Evolutionary conservation across 2,329 filamentous ascomycete species (phyloP).

Genomic region (Trichocomaceae sp.): DNA sequence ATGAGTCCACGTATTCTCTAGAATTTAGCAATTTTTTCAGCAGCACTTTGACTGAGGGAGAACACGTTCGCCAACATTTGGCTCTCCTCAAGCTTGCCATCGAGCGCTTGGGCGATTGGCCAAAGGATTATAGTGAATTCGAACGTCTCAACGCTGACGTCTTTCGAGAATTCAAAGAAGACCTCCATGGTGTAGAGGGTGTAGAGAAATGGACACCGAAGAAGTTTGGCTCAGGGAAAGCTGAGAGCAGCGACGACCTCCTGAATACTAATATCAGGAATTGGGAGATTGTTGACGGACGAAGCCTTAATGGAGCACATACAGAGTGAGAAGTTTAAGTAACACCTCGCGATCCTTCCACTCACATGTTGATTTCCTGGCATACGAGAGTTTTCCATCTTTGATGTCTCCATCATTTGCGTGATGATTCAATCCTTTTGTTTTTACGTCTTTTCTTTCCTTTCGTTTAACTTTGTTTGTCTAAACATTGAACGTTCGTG

Average conservation of each 20-base stretch:
- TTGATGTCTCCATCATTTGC: not conserved
- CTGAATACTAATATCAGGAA: conserved; percentile 18
- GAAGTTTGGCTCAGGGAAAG: conserved; percentile 42
- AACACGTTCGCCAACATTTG: conserved; percentile 33
- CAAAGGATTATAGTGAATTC: conserved; percentile 45
- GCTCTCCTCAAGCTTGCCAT: conserved; percentile 34
- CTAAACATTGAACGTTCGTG: no score
- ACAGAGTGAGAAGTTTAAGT: conserved; percentile 17
- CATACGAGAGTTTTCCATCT: no score
- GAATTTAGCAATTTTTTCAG: conserved; percentile 16
- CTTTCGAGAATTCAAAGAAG: conserved; percentile 34
- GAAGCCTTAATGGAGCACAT: conserved; percentile 12
- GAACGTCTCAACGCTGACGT: conserved; percentile 42
- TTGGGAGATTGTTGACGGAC: conserved; percentile 21
- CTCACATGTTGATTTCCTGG: not conserved
- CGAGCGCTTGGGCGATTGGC: conserved; percentile 36
- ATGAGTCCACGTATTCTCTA: conserved; percentile 19
- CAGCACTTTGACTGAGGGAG: conserved; percentile 21
- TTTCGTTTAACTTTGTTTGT: not conserved
- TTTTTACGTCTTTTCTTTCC: not conserved
- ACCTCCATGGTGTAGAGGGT: conserved; percentile 38
- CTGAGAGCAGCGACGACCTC: conserved; percentile 34
- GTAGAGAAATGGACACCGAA: conserved; percentile 46
- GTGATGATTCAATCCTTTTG: not conserved
- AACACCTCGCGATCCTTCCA: not conserved